These are phyloP conservation scores for Saccharomycopsis phalli DNA, from an alignment of 1,139 yeast genomes.

Conservation along the genomic window DNA sequence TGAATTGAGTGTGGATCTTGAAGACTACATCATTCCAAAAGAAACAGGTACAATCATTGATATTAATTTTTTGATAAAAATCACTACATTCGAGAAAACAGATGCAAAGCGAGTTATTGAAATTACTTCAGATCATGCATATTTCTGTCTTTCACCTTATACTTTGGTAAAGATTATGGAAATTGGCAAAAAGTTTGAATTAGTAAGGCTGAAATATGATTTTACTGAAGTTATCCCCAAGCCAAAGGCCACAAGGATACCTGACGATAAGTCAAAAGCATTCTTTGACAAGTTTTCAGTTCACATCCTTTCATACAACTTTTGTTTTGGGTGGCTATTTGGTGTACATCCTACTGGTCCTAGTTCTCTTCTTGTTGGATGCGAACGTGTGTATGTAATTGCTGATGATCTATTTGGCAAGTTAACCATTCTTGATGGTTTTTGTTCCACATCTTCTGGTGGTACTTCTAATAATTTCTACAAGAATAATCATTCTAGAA, in stretches of 20 bases:
- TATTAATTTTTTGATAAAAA: slow-evolving; percentile 29
- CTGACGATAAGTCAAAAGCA: slow-evolving; percentile 2
- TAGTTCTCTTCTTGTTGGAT: slow-evolving; percentile 52
- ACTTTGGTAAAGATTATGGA: slow-evolving; percentile 36
- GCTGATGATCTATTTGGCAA: slow-evolving; percentile 57
- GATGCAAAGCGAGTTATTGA: slow-evolving; percentile 39
- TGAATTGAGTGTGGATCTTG: neutral
- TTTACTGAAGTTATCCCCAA: neutral
- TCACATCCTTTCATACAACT: slow-evolving; percentile 53
- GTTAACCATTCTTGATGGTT: slow-evolving; percentile 55
- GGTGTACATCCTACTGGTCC: slow-evolving; percentile 43
- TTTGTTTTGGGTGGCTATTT: slow-evolving; percentile 74
- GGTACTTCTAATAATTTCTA: slow-evolving; percentile 41
- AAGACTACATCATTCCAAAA: slow-evolving; percentile 24
- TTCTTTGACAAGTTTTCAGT: slow-evolving; percentile 30
- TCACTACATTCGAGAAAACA: slow-evolving; percentile 28
- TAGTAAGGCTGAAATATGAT: neutral
- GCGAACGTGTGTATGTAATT: slow-evolving; percentile 57
- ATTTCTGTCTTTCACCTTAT: slow-evolving; percentile 49
- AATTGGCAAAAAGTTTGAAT: slow-evolving; percentile 20
- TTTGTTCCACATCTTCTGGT: slow-evolving; percentile 60
- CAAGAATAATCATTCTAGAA: slow-evolving; percentile 36
- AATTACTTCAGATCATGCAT: slow-evolving; percentile 47
- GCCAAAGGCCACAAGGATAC: neutral
- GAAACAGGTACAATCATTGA: slow-evolving; percentile 34